Conservation (phyloP, 495 filamentous ascomycete genomes). For the Neurospora sp. region DNA sequence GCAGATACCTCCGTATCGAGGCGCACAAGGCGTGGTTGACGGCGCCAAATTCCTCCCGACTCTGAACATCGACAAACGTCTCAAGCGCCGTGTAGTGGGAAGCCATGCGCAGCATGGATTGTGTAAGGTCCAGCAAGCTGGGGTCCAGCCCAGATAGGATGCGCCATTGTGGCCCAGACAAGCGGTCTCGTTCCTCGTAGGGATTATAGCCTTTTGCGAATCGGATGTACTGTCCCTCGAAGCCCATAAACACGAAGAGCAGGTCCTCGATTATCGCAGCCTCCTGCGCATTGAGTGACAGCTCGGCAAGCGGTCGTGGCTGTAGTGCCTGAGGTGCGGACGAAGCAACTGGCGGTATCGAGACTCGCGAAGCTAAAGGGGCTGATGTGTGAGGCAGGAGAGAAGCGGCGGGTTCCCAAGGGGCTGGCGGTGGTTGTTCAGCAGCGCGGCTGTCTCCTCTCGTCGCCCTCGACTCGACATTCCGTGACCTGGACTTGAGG, state of each 20-base stretch:
- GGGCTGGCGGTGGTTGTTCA: constrained; percentile 14
- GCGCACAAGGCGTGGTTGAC: constrained; percentile 95
- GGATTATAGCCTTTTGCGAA: constrained; percentile 76
- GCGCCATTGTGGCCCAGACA: constrained; percentile 70
- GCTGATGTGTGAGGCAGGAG: constrained; percentile 79
- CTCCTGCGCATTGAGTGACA: constrained; percentile 76
- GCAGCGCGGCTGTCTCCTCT: not conserved
- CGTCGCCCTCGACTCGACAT: not conserved
- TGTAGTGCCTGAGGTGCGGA: constrained; percentile 59
- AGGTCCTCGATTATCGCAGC: constrained; percentile 79
- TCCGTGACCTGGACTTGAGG: not conserved
- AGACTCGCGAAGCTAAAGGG: constrained; percentile 77
- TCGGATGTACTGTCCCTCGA: constrained; percentile 92
- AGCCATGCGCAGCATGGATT: constrained; percentile 88
- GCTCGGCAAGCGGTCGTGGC: constrained; percentile 57
- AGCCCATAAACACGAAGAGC: constrained; percentile 95
- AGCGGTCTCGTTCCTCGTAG: constrained; percentile 68
- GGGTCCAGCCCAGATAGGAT: constrained; percentile 81
- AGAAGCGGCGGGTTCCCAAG: constrained; percentile 75
- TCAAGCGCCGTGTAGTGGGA: constrained; percentile 86
- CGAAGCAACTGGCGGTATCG: constrained; percentile 69
- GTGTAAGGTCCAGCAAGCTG: constrained; percentile 76
- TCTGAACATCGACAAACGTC: constrained; percentile 87
- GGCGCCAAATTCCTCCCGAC: constrained; percentile 85
- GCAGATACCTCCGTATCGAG: constrained; percentile 78